phyloP scores from a whole-genome alignment of 140 eudicot species.

The Erigeron philadelphicus region DNA sequence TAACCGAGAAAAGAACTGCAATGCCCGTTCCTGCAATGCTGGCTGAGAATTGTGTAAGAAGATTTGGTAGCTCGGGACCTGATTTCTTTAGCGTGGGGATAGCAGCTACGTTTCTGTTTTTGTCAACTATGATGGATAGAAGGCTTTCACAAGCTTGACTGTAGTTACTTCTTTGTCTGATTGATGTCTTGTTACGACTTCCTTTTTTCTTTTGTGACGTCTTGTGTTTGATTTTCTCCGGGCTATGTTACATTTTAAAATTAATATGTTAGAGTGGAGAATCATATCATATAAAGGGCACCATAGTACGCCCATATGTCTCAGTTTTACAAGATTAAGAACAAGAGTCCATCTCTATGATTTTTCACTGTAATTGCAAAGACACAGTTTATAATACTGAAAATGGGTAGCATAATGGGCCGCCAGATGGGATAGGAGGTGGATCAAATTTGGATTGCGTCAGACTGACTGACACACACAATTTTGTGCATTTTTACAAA shows the following conservation, averaged over 20 bases:
- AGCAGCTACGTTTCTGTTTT: conserved; percentile 42
- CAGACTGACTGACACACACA: too few species aligned
- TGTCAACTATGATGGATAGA: conserved; percentile 61
- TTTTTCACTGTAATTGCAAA: too few species aligned
- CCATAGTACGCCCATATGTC: too few species aligned
- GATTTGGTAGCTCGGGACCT: conserved; percentile 66
- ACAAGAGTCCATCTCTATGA: too few species aligned
- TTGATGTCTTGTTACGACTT: conserved; percentile 40
- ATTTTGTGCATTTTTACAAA: too few species aligned
- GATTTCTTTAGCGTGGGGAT: conserved; percentile 57
- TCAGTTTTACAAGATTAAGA: too few species aligned
- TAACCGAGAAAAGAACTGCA: conserved; percentile 67
- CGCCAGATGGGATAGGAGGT: too few species aligned
- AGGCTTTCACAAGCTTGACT: conserved; percentile 73
- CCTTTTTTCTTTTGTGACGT: conserved; percentile 45
- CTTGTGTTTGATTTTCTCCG: conserved; percentile 40
- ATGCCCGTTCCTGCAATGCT: conserved; percentile 90
- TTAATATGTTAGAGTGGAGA: conserved; percentile 2
- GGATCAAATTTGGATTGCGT: too few species aligned
- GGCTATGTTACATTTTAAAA: conserved; percentile 35
- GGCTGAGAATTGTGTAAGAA: conserved; percentile 77
- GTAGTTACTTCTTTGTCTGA: conserved; percentile 42
- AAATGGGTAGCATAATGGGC: too few species aligned
- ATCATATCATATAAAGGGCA: not conserved
- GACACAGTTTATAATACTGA: too few species aligned